A percentile compares a stretch with the other conserved stretches of the same genome.
Conservation (phyloP, 2,329 filamentous ascomycete species). For the Paraphaeosphaeria minitans region DNA sequence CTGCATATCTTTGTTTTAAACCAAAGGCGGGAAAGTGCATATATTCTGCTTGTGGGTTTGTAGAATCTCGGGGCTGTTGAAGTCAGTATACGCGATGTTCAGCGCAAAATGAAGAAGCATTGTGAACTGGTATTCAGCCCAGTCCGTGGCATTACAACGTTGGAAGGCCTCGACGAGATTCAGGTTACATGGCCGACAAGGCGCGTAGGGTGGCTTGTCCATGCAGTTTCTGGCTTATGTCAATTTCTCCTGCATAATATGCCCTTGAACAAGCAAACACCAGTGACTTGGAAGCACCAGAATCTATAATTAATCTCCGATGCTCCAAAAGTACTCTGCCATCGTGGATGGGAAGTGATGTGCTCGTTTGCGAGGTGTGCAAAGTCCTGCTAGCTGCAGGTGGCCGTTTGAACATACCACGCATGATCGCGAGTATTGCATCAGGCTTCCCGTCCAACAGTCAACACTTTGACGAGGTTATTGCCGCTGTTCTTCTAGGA, state of each 20-base stretch:
- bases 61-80: not conserved
- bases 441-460: not conserved
- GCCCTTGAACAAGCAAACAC: not conserved
- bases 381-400: not conserved
- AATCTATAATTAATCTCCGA: not conserved
- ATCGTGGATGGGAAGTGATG: not conserved
- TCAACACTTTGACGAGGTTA: not conserved
- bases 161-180: too few species aligned
- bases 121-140: not conserved
- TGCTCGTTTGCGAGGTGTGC: not conserved
- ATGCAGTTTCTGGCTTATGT: not conserved
- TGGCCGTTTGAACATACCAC: not conserved
- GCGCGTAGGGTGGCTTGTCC: too few species aligned
- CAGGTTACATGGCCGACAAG: too few species aligned
- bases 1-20: not conserved
- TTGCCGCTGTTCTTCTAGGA: not conserved
- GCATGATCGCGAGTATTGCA: not conserved
- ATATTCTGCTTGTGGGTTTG: not conserved
- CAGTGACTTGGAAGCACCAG: not conserved
- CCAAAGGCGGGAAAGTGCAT: not conserved
- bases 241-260: not conserved
- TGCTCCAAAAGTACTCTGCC: not conserved
- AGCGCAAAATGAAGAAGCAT: not conserved
- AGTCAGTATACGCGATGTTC: not conserved
- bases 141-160: too few species aligned